phyloP scores from a whole-genome alignment of 2,329 filamentous ascomycete species.

The Zymoseptoria crescenta region DNA sequence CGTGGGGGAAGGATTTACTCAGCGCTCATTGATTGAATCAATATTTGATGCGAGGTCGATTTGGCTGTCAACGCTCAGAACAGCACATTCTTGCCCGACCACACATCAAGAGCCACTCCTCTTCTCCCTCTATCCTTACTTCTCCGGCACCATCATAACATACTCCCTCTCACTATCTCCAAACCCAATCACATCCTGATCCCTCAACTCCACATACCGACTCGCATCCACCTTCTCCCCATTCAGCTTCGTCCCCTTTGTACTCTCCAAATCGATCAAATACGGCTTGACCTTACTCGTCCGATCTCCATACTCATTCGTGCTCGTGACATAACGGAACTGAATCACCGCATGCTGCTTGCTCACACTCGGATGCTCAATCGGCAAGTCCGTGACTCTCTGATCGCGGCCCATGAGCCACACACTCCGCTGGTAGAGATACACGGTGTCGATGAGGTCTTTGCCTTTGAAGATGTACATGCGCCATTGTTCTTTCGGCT shows the following conservation, averaged over 20 bases:
- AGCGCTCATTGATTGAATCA: background rate
- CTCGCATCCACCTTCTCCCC: conserved; percentile 63
- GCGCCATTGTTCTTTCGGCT: conserved; percentile 78
- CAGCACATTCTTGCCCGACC: too few relatives aligned
- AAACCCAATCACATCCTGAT: conserved; percentile 84
- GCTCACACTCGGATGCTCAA: conserved; percentile 87
- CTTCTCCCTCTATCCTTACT: conserved; percentile 7
- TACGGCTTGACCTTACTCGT: conserved; percentile 67
- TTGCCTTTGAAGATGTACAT: conserved; percentile 82
- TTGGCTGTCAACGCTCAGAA: too few relatives aligned
- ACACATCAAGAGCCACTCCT: too few relatives aligned
- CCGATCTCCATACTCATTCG: conserved; percentile 80
- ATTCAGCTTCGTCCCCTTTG: conserved; percentile 82
- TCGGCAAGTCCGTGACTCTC: conserved; percentile 69
- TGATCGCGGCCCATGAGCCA: conserved; percentile 83
- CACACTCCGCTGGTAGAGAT: conserved; percentile 68
- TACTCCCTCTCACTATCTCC: conserved; percentile 87
- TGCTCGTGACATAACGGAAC: conserved; percentile 76
- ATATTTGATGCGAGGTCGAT: too few relatives aligned
- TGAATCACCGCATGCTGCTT: conserved; percentile 95
- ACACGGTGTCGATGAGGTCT: conserved; percentile 73
- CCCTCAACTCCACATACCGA: conserved; percentile 75
- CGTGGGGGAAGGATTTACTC: background rate
- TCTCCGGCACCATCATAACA: conserved; percentile 70
- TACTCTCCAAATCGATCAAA: conserved; percentile 85